Evolutionary conservation across 139 green algal genomes (phyloP).

Genomic region (Monoraphidium neglectum): DNA sequence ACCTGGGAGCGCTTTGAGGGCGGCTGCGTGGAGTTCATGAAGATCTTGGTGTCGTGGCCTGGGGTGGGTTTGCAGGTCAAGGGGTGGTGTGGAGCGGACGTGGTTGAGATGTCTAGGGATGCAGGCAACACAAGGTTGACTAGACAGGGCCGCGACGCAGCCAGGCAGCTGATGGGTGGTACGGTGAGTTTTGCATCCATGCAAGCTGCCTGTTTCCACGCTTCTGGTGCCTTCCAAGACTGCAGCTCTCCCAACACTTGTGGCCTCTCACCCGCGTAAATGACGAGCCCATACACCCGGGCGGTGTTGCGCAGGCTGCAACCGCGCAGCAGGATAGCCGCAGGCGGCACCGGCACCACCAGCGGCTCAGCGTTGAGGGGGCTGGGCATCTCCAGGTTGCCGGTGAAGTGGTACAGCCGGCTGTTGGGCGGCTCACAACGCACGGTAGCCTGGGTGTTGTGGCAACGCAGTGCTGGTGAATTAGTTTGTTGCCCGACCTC

Average conservation of each 20-base stretch:
- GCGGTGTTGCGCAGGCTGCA: constrained; percentile 88
- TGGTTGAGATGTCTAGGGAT: too few relatives aligned
- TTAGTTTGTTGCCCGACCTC: too few relatives aligned
- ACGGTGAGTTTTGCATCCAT: too few relatives aligned
- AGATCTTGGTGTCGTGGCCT: constrained; percentile 81
- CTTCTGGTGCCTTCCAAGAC: too few relatives aligned
- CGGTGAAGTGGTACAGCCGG: constrained; percentile 86
- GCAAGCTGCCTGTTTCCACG: too few relatives aligned
- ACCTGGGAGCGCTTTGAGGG: constrained; percentile 72
- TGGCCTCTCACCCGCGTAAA: constrained; percentile 86
- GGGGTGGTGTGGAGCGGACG: too few relatives aligned
- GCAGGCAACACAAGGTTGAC: too few relatives aligned
- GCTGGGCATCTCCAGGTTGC: constrained; percentile 58
- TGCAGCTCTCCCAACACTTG: too few relatives aligned
- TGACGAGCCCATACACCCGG: constrained; percentile 73
- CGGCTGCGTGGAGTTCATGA: constrained; percentile 68
- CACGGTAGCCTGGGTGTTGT: constrained; percentile 40
- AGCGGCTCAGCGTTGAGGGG: constrained; percentile 1
- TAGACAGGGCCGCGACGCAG: too few relatives aligned
- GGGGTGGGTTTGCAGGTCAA: neutral
- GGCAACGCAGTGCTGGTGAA: too few relatives aligned
- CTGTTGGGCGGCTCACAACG: constrained; percentile 87
- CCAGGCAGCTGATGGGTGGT: too few relatives aligned
- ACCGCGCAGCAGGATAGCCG: constrained; percentile 76
- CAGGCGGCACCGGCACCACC: constrained; percentile 57